Evolutionary conservation across 768 basidiomycete genomes (phyloP).

Genomic region (Myochromella boudieri): DNA sequence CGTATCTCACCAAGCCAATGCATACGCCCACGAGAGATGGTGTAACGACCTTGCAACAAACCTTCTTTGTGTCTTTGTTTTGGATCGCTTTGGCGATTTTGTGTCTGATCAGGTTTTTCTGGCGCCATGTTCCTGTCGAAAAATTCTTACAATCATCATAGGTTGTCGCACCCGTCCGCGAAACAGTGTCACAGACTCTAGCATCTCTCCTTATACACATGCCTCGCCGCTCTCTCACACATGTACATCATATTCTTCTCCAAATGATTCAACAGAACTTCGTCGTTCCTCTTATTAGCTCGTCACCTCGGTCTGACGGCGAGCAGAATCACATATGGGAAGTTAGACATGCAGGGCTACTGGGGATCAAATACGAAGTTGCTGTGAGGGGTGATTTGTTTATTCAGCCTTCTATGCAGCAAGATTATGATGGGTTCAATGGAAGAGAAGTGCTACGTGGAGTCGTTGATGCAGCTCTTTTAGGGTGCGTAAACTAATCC

Average conservation of each 20-base stretch:
- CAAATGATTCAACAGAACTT: constrained; percentile 95
- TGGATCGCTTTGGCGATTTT: constrained; percentile 98
- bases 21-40: constrained; percentile 76
- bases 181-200: constrained; percentile 92
- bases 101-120: constrained; percentile 76
- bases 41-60: constrained; percentile 86
- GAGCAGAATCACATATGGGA: constrained; percentile 84
- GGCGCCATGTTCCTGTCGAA: background rate
- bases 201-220: constrained; percentile 88
- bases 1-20: constrained; percentile 55
- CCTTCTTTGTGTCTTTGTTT: constrained; percentile 84
- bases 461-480: constrained; percentile 86
- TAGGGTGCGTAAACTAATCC: constrained; percentile 62
- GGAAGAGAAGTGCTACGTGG: constrained; percentile 67
- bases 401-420: constrained; percentile 35
- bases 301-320: constrained; percentile 29
- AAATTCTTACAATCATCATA: constrained; percentile 16
- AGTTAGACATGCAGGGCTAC: constrained; percentile 93
- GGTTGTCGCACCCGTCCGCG: constrained; percentile 95
- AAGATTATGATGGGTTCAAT: constrained; percentile 34
- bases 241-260: constrained; percentile 81
- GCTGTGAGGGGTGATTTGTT: constrained; percentile 90
- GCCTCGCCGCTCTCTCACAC: constrained; percentile 73
- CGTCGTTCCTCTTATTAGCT: constrained; percentile 36
- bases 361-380: constrained; percentile 97